Evolutionary conservation across 441 rosid species (phyloP), one percentile per base, ranked within the genome.

Genomic region (Pelargonium cotyledonis): DNA sequence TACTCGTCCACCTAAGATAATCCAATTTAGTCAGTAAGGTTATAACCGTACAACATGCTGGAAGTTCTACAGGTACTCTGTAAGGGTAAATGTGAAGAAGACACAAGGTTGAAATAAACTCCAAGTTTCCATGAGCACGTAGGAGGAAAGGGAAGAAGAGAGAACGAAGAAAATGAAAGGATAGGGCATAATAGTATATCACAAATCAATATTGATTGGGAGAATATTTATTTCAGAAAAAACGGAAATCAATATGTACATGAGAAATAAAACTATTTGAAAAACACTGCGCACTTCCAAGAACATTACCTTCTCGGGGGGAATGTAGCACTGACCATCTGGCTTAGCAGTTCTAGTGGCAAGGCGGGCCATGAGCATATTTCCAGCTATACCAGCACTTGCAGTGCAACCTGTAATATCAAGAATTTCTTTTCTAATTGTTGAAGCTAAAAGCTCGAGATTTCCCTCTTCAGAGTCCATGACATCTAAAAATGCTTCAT

Each of bases 351-450:
- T 79, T 75, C 89, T 85, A 49, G 97, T 94, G 77, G 98, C 98
- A 71, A 91, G 89, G 72, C 97, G 96, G 72, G 98, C 97, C 85
- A 94, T 80, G n/a, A 94, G 93, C 96, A 94, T 94, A 80, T 88
- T 91, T 44, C 80, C 82, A 70, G 93, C 89, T 78, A 91, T 87
- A 65, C 98, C 97, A 69, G 86, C 86, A 82, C 97, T 91, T 67
- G 98, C 97, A 51, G 84, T 89, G 86, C 98, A 94, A 69, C 92
- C 87, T 43, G 98, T 94, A 70, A 85, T 78, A 77, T 86, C 88
- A 70, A 84, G 77, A 74, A 94, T 85, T 85, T 91, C 96, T 70
- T 77, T 85, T 69, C 99, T 85, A 77, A 94, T 84, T 67, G 68
- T 70, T 75, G 89, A 86, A 68, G 96, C 92, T 77, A 91, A 77